Base-by-base conservation (phyloP, 179 eudicot genomes). In the Sideroxylon spinosum region DNA sequence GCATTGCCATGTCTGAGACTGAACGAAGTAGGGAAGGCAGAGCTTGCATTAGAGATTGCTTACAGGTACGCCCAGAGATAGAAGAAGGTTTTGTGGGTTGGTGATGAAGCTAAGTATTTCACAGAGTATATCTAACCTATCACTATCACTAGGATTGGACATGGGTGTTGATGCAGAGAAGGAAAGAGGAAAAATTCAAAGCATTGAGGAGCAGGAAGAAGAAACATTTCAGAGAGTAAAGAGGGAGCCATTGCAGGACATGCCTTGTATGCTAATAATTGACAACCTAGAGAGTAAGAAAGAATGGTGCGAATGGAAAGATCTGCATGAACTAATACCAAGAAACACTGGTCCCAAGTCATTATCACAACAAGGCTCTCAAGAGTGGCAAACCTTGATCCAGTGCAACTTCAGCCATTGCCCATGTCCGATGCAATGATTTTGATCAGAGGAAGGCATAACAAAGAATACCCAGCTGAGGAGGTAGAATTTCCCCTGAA, bases 281-380 rank as follows among this genome's bases (percentile, higher is more conserved):
- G 98, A 93, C 69, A 88, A 93, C 79, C 89, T 93, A 14, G 97
- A 93, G 77, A 87, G 86, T 0, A 96, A 93, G 83, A 88, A 87
- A 55, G 94, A 90, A 73, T 91, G 96, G 97, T 93, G 97, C 97
- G 98, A 93, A 79, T 97, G 94, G 46, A 93, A 91, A 80, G 94
- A 90, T 76, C 78, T 93, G 32, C 92, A 89, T 72, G 94, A 93
- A 77, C 78, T 92, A 63, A 90, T 93, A 48, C 98, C 98, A 13
- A 86, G 94, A 77, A 90, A 88, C 85, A 90, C 94, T 0, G 93
- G 19, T 85, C 91, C 55, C 97, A 92, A 61, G 93, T 93, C 55
- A 90, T 93, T 32, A 81, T 93, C 74, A 93, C 98, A 0, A 90
- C 97, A 3, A 85, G 92, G 79, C 88, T 93, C n/a, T 37, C 90